Conservation (phyloP, 2,329 filamentous ascomycete species). For the Purpureocillium takamizusanense region DNA sequence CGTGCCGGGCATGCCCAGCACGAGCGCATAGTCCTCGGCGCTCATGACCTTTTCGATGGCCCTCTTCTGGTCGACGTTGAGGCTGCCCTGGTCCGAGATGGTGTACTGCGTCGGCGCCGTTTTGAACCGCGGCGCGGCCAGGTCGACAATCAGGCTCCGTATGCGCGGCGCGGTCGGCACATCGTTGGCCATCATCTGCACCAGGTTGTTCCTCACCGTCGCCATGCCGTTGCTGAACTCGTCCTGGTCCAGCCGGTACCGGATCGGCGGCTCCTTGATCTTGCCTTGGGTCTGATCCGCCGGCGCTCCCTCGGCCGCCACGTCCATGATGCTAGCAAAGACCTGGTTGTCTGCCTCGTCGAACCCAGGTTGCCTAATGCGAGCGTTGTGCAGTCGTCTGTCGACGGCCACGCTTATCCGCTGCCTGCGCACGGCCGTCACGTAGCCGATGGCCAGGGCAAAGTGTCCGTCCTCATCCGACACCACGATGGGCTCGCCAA, state of each 20-base stretch:
- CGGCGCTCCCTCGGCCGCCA: conserved; percentile 45
- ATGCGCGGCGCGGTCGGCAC: conserved; percentile 63
- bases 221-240: conserved; percentile 99
- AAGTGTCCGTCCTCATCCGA: conserved; percentile 95
- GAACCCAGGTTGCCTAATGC: conserved; percentile 68
- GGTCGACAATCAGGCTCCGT: conserved; percentile 72
- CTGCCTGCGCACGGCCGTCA: conserved; percentile 65
- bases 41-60: conserved; percentile 95
- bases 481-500: conserved; percentile 90
- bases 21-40: conserved; percentile 90
- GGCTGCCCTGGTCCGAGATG: conserved; percentile 50
- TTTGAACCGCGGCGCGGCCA: conserved; percentile 66
- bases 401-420: conserved; percentile 86
- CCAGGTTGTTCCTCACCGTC: conserved; percentile 83
- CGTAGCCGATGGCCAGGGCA: conserved; percentile 85
- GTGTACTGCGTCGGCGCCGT: conserved; percentile 52
- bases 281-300: conserved; percentile 42
- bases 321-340: conserved; percentile 88
- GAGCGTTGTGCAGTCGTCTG: conserved; percentile 76
- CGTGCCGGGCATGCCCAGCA: conserved; percentile 95
- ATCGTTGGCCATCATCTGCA: conserved; percentile 81
- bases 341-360: conserved; percentile 69
- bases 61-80: conserved; percentile 80
- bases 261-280: conserved; percentile 44
- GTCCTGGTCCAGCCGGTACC: conserved; percentile 90